Conservation (phyloP, 345 rosid species). For the Ceriops zippeliana region DNA sequence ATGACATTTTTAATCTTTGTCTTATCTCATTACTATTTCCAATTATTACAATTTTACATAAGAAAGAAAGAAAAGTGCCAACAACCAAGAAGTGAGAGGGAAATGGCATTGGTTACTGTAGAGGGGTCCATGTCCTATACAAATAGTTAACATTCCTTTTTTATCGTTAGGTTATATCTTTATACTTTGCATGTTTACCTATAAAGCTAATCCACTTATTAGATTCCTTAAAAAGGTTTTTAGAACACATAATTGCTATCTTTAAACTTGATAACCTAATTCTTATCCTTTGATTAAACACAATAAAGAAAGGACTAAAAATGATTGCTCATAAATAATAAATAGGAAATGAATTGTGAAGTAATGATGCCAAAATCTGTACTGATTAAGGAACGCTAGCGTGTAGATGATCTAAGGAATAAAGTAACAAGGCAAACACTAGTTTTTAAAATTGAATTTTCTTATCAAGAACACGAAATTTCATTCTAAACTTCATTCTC, state of each 20-base stretch:
- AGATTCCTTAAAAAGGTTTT: no score
- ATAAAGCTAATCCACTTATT: no score
- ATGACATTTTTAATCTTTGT: no score
- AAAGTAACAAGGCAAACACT: neutral
- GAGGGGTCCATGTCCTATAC: rapidly evolving
- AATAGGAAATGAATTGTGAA: neutral
- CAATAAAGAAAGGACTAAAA: neutral
- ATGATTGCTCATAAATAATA: neutral
- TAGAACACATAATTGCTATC: no score
- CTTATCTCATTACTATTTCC: no score
- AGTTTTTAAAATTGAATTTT: neutral
- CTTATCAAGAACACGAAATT: neutral
- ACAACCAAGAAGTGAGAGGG: no score
- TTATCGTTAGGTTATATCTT: no score
- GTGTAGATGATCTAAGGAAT: neutral
- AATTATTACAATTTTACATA: no score
- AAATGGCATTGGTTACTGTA: no score
- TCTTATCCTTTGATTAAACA: neutral
- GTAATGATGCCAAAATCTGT: neutral
- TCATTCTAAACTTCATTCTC: neutral
- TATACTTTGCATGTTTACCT: no score
- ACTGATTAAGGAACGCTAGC: neutral
- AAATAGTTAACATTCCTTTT: no score
- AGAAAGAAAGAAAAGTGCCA: no score
- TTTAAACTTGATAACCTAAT: neutral